Conservation (phyloP, 495 filamentous ascomycete species). For the Collariella sp. region DNA sequence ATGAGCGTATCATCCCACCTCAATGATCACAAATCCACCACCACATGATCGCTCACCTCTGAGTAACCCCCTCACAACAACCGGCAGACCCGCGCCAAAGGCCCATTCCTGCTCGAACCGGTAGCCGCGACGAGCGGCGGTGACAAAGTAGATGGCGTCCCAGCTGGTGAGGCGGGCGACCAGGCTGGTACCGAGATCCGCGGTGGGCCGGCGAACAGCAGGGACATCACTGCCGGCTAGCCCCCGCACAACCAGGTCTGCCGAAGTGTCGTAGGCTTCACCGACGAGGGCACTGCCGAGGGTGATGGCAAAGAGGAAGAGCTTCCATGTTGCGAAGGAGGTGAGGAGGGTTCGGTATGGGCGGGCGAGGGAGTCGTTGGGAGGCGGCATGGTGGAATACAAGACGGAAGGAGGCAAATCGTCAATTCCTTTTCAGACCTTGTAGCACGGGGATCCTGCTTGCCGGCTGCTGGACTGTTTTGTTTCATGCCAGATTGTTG, state of each 20-base stretch:
- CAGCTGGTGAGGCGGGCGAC: slow-evolving; percentile 63
- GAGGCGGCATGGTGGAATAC: not conserved
- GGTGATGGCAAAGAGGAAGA: slow-evolving; percentile 56
- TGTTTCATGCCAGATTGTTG: not conserved
- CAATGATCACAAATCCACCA: not conserved
- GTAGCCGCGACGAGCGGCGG: slow-evolving; percentile 61
- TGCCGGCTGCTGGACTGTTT: too few species aligned
- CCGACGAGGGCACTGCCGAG: slow-evolving; percentile 48
- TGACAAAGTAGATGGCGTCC: slow-evolving; percentile 85
- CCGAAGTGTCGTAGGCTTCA: slow-evolving; percentile 84
- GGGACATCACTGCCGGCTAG: slow-evolving; percentile 50
- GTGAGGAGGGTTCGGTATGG: slow-evolving; percentile 27
- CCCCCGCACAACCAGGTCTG: slow-evolving; percentile 38
- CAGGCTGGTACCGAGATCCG: slow-evolving; percentile 30
- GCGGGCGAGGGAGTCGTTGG: not conserved
- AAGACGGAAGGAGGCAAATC: too few species aligned
- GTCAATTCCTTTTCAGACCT: too few species aligned
- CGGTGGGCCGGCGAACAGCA: slow-evolving; percentile 17
- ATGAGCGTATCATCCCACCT: not conserved
- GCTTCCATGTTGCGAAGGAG: slow-evolving; percentile 60
- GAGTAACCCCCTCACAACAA: slow-evolving; percentile 35
- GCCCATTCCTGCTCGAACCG: slow-evolving; percentile 95
- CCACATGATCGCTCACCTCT: slow-evolving; percentile 20
- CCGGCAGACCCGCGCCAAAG: slow-evolving; percentile 64
- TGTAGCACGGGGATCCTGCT: too few species aligned